phyloP scores from a whole-genome alignment of 805 yeast species.

The Kodamaea neixiangensis region DNA sequence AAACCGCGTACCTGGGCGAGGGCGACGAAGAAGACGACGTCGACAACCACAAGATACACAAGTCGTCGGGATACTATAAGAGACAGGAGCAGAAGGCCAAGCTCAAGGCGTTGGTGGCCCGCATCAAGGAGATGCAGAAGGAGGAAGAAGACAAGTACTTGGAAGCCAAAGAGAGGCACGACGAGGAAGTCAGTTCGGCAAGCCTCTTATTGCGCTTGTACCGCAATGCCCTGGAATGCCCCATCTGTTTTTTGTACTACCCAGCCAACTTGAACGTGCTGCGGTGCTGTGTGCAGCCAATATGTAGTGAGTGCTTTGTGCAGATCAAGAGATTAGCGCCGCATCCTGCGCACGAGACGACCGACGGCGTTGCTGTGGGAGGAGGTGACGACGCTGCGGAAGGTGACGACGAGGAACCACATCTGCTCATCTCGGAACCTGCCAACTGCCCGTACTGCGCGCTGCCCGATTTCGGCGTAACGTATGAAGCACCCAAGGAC shows the following conservation, averaged over 20 bases:
- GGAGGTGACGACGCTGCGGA: neutral
- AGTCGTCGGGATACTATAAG: conserved; percentile 46
- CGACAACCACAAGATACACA: conserved; percentile 58
- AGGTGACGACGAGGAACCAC: conserved; percentile 40
- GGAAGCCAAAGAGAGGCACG: conserved; percentile 20
- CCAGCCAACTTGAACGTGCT: conserved; percentile 78
- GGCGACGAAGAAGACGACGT: conserved; percentile 56
- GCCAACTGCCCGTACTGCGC: conserved; percentile 96
- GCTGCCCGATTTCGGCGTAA: conserved; percentile 78
- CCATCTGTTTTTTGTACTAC: conserved; percentile 87
- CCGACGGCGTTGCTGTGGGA: conserved; percentile 9
- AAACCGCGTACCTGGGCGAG: conserved; percentile 50
- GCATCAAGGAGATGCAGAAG: conserved; percentile 30
- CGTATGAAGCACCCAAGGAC: conserved; percentile 63
- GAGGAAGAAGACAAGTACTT: conserved; percentile 38
- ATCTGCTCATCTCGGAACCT: conserved; percentile 77
- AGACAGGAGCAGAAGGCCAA: conserved; percentile 52
- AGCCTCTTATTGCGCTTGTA: conserved; percentile 62
- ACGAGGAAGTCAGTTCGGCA: conserved; percentile 37
- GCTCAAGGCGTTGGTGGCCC: conserved; percentile 39
- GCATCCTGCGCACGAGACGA: conserved; percentile 84
- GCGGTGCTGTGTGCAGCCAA: conserved; percentile 89
- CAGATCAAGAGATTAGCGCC: conserved; percentile 92
- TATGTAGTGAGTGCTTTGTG: conserved; percentile 95
- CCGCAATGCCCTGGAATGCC: conserved; percentile 77